These are phyloP conservation scores for Phialophora chinensis DNA, from an alignment of 2,329 filamentous ascomycete genomes.

Conservation along the genomic window DNA sequence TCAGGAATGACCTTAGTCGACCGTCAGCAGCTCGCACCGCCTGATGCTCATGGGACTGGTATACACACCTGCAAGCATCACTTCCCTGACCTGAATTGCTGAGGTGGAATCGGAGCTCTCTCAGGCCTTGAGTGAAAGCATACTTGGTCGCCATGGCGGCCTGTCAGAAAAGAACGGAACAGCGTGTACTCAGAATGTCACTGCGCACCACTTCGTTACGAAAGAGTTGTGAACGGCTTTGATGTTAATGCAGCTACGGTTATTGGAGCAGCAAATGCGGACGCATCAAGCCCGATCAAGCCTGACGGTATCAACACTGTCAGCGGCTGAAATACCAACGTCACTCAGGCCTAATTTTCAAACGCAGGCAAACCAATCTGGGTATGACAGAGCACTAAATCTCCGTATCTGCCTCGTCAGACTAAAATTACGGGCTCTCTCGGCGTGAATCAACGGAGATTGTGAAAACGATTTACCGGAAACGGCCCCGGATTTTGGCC, in stretches of 20 bases:
- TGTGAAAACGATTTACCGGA: constrained; percentile 27
- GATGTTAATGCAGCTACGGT: background rate
- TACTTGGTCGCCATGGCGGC: constrained; percentile 85
- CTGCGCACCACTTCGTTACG: background rate
- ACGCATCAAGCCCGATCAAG: constrained; percentile 2
- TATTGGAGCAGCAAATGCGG: constrained; percentile 2
- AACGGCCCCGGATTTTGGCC: constrained; percentile 1
- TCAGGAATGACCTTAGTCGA: constrained; percentile 76
- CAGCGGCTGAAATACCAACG: background rate
- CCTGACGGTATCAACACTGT: constrained; percentile 8
- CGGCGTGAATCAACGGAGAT: constrained; percentile 9
- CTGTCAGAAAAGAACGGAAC: constrained; percentile 15
- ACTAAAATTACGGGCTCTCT: background rate
- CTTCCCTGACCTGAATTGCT: constrained; percentile 94
- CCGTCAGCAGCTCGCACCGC: constrained; percentile 16
- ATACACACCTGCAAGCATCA: constrained; percentile 77
- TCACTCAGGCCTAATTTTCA: background rate
- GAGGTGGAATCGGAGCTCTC: constrained; percentile 96
- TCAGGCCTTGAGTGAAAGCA: constrained; percentile 84
- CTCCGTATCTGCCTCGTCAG: background rate
- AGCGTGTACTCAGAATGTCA: background rate
- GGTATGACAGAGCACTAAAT: background rate
- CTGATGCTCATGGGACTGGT: background rate
- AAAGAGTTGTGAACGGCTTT: background rate
- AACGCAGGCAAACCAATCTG: background rate